Percentiles rank a stretch among this genome's conserved stretches.
Evolutionary conservation across 1,139 yeast genomes (phyloP).

Genomic region (Entelexis sorbosivorans): DNA sequence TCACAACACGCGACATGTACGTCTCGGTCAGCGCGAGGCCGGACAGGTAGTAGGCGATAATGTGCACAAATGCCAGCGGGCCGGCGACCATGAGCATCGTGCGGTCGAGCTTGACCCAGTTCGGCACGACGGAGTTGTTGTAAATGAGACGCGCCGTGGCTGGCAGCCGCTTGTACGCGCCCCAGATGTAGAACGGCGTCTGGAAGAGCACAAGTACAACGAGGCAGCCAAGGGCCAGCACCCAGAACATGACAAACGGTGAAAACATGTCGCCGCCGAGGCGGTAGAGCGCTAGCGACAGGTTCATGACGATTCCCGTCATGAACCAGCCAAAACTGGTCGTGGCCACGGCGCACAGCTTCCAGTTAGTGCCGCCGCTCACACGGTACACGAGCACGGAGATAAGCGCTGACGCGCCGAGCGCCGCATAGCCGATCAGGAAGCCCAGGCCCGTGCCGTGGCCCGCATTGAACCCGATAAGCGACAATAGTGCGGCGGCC

Average conservation of each 20-base stretch:
- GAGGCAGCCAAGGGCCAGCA: slow-evolving; percentile 5
- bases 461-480: slow-evolving; percentile 14
- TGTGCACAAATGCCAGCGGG: slow-evolving; percentile 18
- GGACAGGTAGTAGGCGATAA: slow-evolving; percentile 17
- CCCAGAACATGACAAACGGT: slow-evolving; percentile 7
- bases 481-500: slow-evolving; percentile 5
- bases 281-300: slow-evolving; percentile 2
- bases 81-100: slow-evolving; percentile 21
- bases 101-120: slow-evolving; percentile 25
- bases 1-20: slow-evolving; percentile 19
- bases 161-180: slow-evolving; percentile 19
- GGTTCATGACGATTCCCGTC: slow-evolving; percentile 13
- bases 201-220: slow-evolving; percentile 17
- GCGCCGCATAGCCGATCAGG: slow-evolving; percentile 8
- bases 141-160: slow-evolving; percentile 24
- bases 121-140: slow-evolving; percentile 23
- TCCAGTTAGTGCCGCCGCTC: slow-evolving; percentile 21
- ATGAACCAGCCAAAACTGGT: slow-evolving; percentile 17
- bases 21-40: background rate
- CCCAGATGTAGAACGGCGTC: slow-evolving; percentile 22
- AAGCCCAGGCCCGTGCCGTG: slow-evolving; percentile 7
- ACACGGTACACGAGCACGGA: slow-evolving; percentile 23
- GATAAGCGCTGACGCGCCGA: slow-evolving; percentile 17
- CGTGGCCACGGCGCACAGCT: slow-evolving; percentile 18
- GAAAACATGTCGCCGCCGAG: background rate